These are phyloP conservation scores for Mycena capillaripes DNA, from an alignment of 768 basidiomycete species.

Conservation along the genomic window DNA sequence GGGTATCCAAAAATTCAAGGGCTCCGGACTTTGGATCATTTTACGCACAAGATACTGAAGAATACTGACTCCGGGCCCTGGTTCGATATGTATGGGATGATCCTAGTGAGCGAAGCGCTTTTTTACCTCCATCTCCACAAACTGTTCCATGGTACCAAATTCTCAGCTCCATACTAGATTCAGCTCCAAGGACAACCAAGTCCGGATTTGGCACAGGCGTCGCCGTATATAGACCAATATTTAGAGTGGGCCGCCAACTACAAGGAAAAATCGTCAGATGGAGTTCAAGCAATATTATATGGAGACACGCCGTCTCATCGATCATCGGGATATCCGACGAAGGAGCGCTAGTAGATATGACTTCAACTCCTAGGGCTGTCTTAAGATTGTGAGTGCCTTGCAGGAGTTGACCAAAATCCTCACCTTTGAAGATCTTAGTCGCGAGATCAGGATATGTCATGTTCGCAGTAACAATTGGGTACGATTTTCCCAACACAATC, in stretches of 20 bases:
- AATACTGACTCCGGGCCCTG: too few species aligned
- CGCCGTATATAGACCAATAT: slow-evolving; percentile 8
- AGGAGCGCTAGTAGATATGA: slow-evolving; percentile 5
- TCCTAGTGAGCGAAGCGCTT: not conserved
- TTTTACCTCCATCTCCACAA: slow-evolving; percentile 17
- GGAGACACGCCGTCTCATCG: slow-evolving; percentile 19
- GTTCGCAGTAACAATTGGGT: slow-evolving; percentile 19
- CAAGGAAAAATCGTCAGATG: not conserved
- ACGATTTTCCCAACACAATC: slow-evolving; percentile 7
- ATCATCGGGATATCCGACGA: not conserved
- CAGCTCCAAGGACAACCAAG: not conserved
- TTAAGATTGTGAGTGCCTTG: too few species aligned
- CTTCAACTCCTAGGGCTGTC: slow-evolving; percentile 14
- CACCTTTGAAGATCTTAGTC: too few species aligned
- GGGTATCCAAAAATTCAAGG: too few species aligned
- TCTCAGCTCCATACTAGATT: too few species aligned
- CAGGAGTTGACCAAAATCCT: too few species aligned
- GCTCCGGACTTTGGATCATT: too few species aligned
- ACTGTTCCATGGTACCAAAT: slow-evolving; percentile 14
- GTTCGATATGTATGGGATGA: too few species aligned
- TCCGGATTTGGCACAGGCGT: slow-evolving; percentile 14
- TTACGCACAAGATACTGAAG: too few species aligned
- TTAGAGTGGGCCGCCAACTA: slow-evolving; percentile 8
- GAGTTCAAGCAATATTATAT: not conserved
- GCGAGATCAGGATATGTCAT: slow-evolving; percentile 10